phyloP scores from a whole-genome alignment of 495 filamentous ascomycete species.

The Pyronema domesticum region DNA sequence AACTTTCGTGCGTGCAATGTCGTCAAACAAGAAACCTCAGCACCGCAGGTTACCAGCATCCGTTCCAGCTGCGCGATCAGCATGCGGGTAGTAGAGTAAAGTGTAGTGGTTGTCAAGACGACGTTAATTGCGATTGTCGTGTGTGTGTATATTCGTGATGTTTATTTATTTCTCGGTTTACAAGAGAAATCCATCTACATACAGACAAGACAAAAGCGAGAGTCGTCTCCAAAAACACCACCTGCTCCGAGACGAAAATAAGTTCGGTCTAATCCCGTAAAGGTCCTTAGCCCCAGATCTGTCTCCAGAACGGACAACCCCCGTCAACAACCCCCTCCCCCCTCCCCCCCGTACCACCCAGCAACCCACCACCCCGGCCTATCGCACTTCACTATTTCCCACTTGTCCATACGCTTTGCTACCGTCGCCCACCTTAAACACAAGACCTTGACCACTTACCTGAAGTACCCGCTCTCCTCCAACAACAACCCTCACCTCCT shows the following conservation, averaged over 20 bases:
- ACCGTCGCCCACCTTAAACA: too few relatives aligned
- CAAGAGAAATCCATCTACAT: too few relatives aligned
- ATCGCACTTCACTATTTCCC: not conserved
- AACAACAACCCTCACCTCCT: too few relatives aligned
- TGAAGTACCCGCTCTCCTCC: too few relatives aligned
- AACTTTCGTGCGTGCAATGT: not conserved
- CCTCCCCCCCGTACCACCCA: not conserved
- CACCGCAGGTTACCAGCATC: too few relatives aligned
- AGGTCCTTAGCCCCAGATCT: not conserved
- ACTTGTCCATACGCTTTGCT: too few relatives aligned
- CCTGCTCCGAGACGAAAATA: not conserved
- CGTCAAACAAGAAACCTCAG: not conserved
- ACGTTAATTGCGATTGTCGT: not conserved
- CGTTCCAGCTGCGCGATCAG: too few relatives aligned
- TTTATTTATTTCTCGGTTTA: not conserved
- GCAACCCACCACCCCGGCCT: slow-evolving; percentile 1
- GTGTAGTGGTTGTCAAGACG: not conserved
- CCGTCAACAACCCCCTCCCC: not conserved
- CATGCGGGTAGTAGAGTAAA: not conserved
- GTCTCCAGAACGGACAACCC: not conserved
- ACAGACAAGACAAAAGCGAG: too few relatives aligned
- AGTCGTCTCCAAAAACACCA: not conserved
- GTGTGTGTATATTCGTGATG: not conserved
- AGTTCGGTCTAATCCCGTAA: not conserved
- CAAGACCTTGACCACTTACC: too few relatives aligned